Evolutionary conservation across 306 rosid species (phyloP).

Genomic region (Vigna reflexopilosa): DNA sequence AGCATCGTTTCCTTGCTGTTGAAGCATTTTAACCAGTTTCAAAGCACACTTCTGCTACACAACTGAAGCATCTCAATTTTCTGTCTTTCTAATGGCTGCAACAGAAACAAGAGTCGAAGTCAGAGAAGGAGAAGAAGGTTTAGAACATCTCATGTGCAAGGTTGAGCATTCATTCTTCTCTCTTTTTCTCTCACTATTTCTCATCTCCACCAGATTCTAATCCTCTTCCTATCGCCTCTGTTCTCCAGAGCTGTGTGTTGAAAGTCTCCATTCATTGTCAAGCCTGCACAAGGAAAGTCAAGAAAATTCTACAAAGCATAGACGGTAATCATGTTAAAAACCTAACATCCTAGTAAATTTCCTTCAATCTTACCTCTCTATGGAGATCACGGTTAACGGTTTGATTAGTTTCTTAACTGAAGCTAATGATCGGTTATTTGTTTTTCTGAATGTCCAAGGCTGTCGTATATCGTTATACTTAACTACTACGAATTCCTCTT

Average conservation of each 20-base stretch:
- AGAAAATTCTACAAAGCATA: conserved; percentile 59
- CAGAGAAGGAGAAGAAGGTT: conserved; percentile 51
- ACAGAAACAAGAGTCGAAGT: conserved; percentile 48
- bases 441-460: not conserved
- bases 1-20: conserved; percentile 34
- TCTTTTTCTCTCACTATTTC: not conserved
- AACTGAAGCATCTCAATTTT: not conserved
- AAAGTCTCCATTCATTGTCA: conserved; percentile 80
- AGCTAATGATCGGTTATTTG: not conserved
- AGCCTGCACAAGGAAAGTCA: conserved; percentile 78
- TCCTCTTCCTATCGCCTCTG: conserved; percentile 2
- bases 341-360: not conserved
- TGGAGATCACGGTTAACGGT: no score
- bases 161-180: conserved; percentile 44
- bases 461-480: not conserved
- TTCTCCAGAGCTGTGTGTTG: conserved; percentile 59
- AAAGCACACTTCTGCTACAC: not conserved
- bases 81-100: conserved; percentile 58
- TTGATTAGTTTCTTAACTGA: not conserved
- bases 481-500: not conserved
- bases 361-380: not conserved
- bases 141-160: conserved; percentile 69
- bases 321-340: conserved; percentile 56
- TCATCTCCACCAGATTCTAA: conserved; percentile 13
- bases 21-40: conserved; percentile 35